phyloP scores from a whole-genome alignment of 768 basidiomycete genomes.

The Panellus pusillus region DNA sequence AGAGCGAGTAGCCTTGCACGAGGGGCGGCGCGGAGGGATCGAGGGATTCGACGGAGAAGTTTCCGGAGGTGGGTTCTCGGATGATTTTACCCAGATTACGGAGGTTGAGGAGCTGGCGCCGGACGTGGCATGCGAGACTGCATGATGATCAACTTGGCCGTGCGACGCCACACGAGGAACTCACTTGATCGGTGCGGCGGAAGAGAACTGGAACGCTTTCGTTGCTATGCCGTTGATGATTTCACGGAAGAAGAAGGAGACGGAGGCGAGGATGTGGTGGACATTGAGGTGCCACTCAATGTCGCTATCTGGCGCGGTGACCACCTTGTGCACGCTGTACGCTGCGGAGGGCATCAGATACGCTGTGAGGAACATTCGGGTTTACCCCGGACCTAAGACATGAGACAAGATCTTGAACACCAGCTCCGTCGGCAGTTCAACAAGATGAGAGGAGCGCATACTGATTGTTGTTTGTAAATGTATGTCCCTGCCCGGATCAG shows the following conservation, averaged over 20 bases:
- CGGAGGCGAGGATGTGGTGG: slow-evolving; percentile 32
- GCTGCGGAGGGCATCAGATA: background rate
- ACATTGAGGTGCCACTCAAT: slow-evolving; percentile 35
- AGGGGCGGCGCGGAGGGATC: slow-evolving; percentile 10
- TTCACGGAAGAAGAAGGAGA: slow-evolving; percentile 34
- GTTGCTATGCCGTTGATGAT: slow-evolving; percentile 34
- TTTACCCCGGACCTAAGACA: slow-evolving; percentile 29
- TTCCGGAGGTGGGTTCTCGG: background rate
- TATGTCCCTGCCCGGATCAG: too few relatives aligned
- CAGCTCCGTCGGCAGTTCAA: slow-evolving; percentile 37
- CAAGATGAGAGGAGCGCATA: background rate
- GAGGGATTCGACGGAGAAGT: slow-evolving; percentile 9
- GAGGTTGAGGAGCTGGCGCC: slow-evolving; percentile 1
- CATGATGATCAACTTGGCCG: too few relatives aligned
- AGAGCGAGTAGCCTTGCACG: slow-evolving; percentile 13
- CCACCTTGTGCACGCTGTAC: slow-evolving; percentile 35
- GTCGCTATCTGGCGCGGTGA: slow-evolving; percentile 27
- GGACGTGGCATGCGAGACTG: slow-evolving; percentile 13
- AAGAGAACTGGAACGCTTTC: slow-evolving; percentile 33
- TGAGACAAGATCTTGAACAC: slow-evolving; percentile 34
- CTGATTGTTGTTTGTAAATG: too few relatives aligned
- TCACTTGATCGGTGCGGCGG: slow-evolving; percentile 6
- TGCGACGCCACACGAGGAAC: too few relatives aligned
- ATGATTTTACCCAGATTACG: slow-evolving; percentile 1
- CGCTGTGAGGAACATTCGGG: too few relatives aligned